Conservation (phyloP, 345 rosid genomes). For the Murraya koenigii region DNA sequence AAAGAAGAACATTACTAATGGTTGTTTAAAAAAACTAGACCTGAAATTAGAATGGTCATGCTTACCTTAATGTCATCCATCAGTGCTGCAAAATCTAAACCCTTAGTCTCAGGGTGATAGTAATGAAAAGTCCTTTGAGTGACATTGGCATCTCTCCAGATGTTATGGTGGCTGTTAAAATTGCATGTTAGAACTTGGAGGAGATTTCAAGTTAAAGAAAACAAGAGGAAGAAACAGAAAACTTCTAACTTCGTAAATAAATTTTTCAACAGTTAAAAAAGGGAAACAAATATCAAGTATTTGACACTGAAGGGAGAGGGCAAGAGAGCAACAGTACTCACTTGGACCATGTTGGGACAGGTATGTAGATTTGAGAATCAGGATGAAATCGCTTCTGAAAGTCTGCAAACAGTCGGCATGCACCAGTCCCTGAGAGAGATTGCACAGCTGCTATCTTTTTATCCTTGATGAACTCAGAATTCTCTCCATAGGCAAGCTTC, state of each 20-base stretch:
- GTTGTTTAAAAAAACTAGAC: not conserved
- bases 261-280: not conserved
- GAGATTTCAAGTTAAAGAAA: not conserved
- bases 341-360: slow-evolving; percentile 97
- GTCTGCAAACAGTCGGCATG: slow-evolving; percentile 95
- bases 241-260: not conserved
- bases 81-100: slow-evolving; percentile 76
- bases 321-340: slow-evolving; percentile 32
- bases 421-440: slow-evolving; percentile 93
- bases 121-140: slow-evolving; percentile 79
- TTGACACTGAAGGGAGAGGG: not conserved
- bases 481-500: slow-evolving; percentile 91
- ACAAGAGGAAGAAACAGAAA: not conserved
- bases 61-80: slow-evolving; percentile 88
- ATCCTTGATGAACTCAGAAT: slow-evolving; percentile 72
- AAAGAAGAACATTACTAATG: not conserved
- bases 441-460: slow-evolving; percentile 91
- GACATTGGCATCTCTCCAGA: slow-evolving; percentile 95
- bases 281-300: not conserved
- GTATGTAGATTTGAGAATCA: slow-evolving; percentile 82
- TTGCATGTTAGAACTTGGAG: slow-evolving; percentile 17
- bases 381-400: slow-evolving; percentile 88
- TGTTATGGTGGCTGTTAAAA: slow-evolving; percentile 86
- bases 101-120: slow-evolving; percentile 83
- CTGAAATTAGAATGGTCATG: not conserved